A percentile compares a stretch with the other conserved stretches of the same genome.
Evolutionary conservation across 371 early-diverging fungal genomes (phyloP).

Genomic region (Sanchytrium tribonematis): DNA sequence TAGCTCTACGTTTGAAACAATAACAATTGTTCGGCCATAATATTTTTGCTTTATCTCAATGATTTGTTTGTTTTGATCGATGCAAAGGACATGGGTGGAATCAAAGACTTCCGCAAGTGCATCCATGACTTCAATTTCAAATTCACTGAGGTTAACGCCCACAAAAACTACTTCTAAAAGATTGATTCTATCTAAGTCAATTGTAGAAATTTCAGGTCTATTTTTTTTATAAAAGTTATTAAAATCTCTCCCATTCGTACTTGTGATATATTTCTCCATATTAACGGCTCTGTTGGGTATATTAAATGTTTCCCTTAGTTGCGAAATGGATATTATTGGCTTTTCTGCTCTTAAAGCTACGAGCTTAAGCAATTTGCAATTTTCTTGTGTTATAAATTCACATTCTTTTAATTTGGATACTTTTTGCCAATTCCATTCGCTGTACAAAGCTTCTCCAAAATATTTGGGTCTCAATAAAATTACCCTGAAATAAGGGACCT

Average conservation of each 20-base stretch:
- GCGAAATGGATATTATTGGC: neutral
- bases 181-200: neutral
- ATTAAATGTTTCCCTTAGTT: neutral
- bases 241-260: neutral
- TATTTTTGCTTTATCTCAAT: neutral
- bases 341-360: neutral
- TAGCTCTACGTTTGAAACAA: neutral
- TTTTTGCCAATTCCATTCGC: neutral
- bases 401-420: neutral
- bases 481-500: neutral
- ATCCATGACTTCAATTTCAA: neutral
- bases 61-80: neutral
- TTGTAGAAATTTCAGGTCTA: neutral
- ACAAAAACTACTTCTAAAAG: neutral
- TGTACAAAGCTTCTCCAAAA: neutral
- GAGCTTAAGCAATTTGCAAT: neutral
- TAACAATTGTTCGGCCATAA: neutral
- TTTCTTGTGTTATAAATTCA: neutral
- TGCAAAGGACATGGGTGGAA: neutral
- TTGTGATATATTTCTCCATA: too few species aligned
- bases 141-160: neutral
- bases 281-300: too few species aligned
- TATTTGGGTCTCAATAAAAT: neutral
- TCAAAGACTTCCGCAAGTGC: neutral
- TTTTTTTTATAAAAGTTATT: neutral